phyloP scores from a whole-genome alignment of 2,329 filamentous ascomycete genomes.

The Scytalidium sp. region DNA sequence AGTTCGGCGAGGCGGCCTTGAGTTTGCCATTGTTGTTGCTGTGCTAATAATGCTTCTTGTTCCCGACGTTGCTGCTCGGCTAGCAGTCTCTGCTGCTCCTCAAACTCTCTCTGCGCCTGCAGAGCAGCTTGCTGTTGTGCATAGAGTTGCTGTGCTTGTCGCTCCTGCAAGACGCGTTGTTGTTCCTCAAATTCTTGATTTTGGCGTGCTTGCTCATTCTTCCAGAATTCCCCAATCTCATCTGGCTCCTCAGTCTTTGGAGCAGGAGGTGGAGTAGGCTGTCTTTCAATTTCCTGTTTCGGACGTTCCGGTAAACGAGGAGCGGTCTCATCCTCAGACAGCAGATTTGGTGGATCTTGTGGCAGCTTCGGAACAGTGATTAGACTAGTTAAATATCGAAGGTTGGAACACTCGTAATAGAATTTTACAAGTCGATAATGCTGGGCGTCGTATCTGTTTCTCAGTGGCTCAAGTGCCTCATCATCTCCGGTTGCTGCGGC shows the following conservation, averaged over 20 bases:
- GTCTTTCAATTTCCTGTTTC: conserved; percentile 68
- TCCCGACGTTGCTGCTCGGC: conserved; percentile 87
- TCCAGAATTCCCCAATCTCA: conserved; percentile 98
- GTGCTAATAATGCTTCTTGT: conserved; percentile 82
- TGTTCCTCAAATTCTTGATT: conserved; percentile 95
- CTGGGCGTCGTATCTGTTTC: conserved; percentile 88
- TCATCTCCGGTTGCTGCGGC: conserved; percentile 80
- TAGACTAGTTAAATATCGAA: conserved; percentile 91
- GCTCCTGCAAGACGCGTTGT: conserved; percentile 82
- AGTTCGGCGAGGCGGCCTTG: conserved; percentile 94
- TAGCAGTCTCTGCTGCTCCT: conserved; percentile 86
- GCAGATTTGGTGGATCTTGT: conserved; percentile 85
- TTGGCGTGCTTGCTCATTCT: conserved; percentile 83
- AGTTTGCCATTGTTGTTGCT: conserved; percentile 91
- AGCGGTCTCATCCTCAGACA: conserved; percentile 79
- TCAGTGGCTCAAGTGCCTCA: conserved; percentile 84
- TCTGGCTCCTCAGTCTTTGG: conserved; percentile 78
- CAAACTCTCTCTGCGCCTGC: conserved; percentile 91
- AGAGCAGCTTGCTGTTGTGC: conserved; percentile 80
- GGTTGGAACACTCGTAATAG: conserved; percentile 98
- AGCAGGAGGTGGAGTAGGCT: conserved; percentile 66
- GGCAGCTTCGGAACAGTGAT: conserved; percentile 96
- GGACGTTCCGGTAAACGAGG: conserved; percentile 80
- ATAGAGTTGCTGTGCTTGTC: conserved; percentile 76
- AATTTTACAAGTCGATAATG: conserved; percentile 96